Evolutionary conservation across 2,329 filamentous ascomycete species (phyloP), one percentile per base, ranked within the genome.

Genomic region (Rachicladosporium sp.): DNA sequence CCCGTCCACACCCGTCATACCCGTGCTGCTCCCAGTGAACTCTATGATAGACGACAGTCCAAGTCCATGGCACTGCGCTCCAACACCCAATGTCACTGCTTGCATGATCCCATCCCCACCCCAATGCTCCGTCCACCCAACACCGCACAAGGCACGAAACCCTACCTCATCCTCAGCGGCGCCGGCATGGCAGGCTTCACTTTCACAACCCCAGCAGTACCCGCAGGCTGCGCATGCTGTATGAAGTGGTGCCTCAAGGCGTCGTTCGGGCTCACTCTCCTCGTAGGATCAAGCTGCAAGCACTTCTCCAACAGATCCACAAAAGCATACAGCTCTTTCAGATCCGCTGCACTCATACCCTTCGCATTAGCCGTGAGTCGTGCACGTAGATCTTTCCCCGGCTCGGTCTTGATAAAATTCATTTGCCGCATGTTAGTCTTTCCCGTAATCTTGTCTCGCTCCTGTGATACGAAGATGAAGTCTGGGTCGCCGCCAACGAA

Each of bases 241-340:
- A 96, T 86, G 62, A 96, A 96, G 1, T 83, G 83, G 66, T 96
- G 89, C 55, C 78, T 80, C 51, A 96, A 66, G 36, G 91, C 91
- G 54, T 96, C 88, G 10, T 73, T 69, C 0, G 91, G 84, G 35
- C 83, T 89, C 53, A 91, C 83, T 46, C 91, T 76, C 69, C 93
- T 93, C 59, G 94, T 88, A 1, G 89, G 86, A 56, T 96, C 94
- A 47, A 96, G 71, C 43, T 80, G 78, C 47, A 98, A 69, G 57
- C 88, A 96, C 40, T 82, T 80, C 55, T 94, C 88, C 42, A 98
- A 65, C 36, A 98, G 66, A 60, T 96, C 88, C 50, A 86, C 71
- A 61, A 98, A 94, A 38, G 81, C 70, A 43, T 81, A 79, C 45
- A 95, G 66, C 52, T 95, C 86, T 58, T 80, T 82, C 31, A 74